Evolutionary conservation across 2,329 filamentous ascomycete genomes (phyloP), one percentile per base, ranked within the genome.

Genomic region (Mycocentrospora acerina): DNA sequence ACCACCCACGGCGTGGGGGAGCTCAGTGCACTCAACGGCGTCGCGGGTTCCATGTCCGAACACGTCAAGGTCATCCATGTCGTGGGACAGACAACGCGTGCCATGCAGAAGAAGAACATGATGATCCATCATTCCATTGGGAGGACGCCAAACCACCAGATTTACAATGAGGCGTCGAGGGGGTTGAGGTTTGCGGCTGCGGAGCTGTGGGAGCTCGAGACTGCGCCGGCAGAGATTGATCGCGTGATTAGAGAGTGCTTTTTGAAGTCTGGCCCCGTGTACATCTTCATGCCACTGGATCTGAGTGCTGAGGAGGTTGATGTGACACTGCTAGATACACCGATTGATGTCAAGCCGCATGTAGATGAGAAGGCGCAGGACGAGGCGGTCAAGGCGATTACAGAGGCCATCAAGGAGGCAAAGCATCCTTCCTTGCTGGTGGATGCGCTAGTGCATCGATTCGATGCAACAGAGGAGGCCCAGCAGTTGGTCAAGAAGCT

Each of bases 1-100:
- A 83, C 80, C 1, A 81, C 80, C 0, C 81, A 81, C 51, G 80
- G 79, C 4, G 80, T 83, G 1, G 80, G 80, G 42, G 72, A 74
- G 46, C 49, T 74, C 4, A 70, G 64, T 27, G 71, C 72, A 1
- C 42, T 74, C 5, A 74, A 74, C 40, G 71, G 68, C 14, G 59
- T 74, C 15, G 69, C 71, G 3, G 72, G 72, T 2, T 54, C 67
- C 22, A 66, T 69, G 55, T 66, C 64, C 7, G 72, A 74, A 46
- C 59, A 66, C 8, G 68, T 73, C 14, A 71, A 70, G 29, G 47
- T 73, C 7, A 67, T 75, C 12, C 72, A 74, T 46, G 60, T 75
- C 2, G 72, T 74, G 8, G 71, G 71, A 0, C 70, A 73, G 44
- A 73, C 71, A 0, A 66, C 67, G 7, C 42, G 66, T 15, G 44